phyloP scores from a whole-genome alignment of 495 filamentous ascomycete genomes.

The Aspergillus leporis region DNA sequence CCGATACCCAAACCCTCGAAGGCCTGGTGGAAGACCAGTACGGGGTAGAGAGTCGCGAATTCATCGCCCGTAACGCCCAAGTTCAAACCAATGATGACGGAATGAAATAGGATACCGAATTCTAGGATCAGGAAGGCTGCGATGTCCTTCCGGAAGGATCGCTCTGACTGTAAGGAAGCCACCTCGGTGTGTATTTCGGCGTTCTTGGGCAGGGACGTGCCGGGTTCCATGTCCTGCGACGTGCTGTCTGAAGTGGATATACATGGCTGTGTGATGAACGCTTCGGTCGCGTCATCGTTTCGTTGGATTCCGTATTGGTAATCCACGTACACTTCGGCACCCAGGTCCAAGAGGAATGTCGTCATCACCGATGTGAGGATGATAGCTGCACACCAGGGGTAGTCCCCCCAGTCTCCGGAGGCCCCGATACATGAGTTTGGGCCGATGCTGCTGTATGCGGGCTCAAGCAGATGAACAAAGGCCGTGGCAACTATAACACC shows the following conservation, averaged over 20 bases:
- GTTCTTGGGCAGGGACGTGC: neutral
- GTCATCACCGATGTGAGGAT: constrained; percentile 29
- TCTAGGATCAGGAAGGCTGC: constrained; percentile 54
- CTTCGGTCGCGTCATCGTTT: constrained; percentile 24
- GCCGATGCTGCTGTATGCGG: constrained; percentile 52
- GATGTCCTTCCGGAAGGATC: constrained; percentile 32
- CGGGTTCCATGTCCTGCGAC: neutral
- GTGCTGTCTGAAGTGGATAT: neutral
- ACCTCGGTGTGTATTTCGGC: neutral
- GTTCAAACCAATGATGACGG: constrained; percentile 70
- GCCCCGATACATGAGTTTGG: constrained; percentile 52
- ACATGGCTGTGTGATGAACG: constrained; percentile 13
- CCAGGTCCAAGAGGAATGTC: constrained; percentile 41
- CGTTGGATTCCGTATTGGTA: constrained; percentile 43
- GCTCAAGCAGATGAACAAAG: constrained; percentile 56
- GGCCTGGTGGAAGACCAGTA: constrained; percentile 56
- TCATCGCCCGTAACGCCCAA: constrained; percentile 61
- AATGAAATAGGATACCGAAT: constrained; percentile 72
- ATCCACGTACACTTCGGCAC: constrained; percentile 51
- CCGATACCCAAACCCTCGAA: constrained; percentile 31
- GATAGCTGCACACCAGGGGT: constrained; percentile 42
- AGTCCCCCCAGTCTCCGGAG: constrained; percentile 47
- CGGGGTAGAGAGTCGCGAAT: constrained; percentile 65
- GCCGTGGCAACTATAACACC: constrained; percentile 73
- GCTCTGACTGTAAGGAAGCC: constrained; percentile 13